Evolutionary conservation across 495 filamentous ascomycete genomes (phyloP).

Genomic region (Penicillium taxi): DNA sequence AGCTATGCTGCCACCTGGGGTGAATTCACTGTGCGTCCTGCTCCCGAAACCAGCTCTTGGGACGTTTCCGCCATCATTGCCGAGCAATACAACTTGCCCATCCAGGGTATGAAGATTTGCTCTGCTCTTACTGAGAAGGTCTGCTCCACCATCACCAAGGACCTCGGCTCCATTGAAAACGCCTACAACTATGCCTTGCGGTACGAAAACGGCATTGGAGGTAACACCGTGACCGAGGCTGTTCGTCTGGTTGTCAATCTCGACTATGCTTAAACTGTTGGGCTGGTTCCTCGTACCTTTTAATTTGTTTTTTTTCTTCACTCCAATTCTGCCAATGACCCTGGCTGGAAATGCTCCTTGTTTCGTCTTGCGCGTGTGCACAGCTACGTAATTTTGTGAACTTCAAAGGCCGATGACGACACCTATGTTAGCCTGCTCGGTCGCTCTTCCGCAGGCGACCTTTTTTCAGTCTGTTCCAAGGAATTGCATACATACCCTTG

Average conservation of each 20-base stretch:
- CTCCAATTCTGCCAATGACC: conserved; percentile 17
- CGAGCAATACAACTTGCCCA: conserved; percentile 18
- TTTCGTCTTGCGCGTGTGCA: conserved; percentile 6
- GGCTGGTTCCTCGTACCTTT: conserved; percentile 2
- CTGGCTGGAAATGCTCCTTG: conserved; percentile 4
- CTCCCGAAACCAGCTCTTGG: conserved; percentile 42
- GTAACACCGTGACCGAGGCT: conserved; percentile 11
- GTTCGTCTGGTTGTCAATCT: conserved; percentile 31
- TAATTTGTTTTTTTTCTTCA: conserved; percentile 2
- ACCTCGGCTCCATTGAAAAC: conserved; percentile 15
- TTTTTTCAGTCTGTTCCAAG: conserved; percentile 3
- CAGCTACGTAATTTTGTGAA: conserved; percentile 1
- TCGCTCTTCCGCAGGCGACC: conserved; percentile 6
- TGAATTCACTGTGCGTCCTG: conserved; percentile 48
- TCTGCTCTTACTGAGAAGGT: conserved; percentile 15
- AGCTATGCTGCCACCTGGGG: conserved; percentile 43
- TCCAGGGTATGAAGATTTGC: conserved; percentile 40
- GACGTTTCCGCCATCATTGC: conserved; percentile 48
- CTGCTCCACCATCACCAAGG: conserved; percentile 32
- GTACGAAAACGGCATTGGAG: conserved; percentile 19
- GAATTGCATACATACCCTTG: conserved; percentile 16
- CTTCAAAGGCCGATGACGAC: neutral
- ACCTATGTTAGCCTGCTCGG: conserved; percentile 5
- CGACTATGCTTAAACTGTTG: conserved; percentile 23
- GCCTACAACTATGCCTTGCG: conserved; percentile 30